phyloP scores from a whole-genome alignment of 2,329 filamentous ascomycete genomes.

The Graphilbum ipis-grandicollis region DNA sequence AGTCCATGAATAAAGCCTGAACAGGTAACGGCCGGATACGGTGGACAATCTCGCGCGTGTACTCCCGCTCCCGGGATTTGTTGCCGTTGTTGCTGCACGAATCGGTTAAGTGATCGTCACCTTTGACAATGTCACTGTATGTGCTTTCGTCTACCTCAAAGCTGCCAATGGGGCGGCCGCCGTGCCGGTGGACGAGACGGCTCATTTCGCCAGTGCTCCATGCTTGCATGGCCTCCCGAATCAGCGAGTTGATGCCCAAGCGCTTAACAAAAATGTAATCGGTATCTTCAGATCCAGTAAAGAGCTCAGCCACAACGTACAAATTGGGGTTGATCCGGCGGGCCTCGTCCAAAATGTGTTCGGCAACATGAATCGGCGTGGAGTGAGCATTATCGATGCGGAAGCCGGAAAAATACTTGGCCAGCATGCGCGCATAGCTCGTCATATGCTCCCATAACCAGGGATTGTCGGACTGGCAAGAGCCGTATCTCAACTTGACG shows the following conservation, averaged over 20 bases:
- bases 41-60: conserved; percentile 46
- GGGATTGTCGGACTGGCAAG: conserved; percentile 64
- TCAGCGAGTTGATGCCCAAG: conserved; percentile 77
- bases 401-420: conserved; percentile 88
- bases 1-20: conserved; percentile 96
- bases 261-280: conserved; percentile 93
- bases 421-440: conserved; percentile 77
- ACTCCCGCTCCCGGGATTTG: background rate
- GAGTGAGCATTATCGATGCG: conserved; percentile 98
- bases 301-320: conserved; percentile 87
- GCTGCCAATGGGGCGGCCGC: conserved; percentile 85
- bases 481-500: conserved; percentile 87
- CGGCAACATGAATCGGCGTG: conserved; percentile 83
- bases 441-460: conserved; percentile 96
- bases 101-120: background rate
- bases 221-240: conserved; percentile 95
- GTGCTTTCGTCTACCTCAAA: conserved; percentile 86
- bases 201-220: conserved; percentile 92
- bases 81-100: conserved; percentile 1
- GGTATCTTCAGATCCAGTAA: conserved; percentile 87
- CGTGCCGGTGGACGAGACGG: conserved; percentile 81
- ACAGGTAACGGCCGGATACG: conserved; percentile 77
- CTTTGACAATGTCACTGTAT: background rate
- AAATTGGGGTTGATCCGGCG: conserved; percentile 71
- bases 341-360: conserved; percentile 90